Conservation (phyloP, 257 asterid genomes). For the Nicotiana otophora region DNA sequence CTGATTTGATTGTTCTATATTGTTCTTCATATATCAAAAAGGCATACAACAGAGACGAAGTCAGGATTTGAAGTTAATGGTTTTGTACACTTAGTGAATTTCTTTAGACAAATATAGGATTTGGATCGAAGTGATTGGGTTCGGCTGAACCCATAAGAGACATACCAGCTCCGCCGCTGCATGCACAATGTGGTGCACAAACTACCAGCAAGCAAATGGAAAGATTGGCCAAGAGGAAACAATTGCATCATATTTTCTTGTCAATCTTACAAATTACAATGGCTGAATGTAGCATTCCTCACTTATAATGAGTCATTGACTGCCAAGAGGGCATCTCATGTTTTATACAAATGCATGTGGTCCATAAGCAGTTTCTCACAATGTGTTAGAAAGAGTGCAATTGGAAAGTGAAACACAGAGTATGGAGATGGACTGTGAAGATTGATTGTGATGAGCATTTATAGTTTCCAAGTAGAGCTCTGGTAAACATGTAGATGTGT, state of each 20-base stretch:
- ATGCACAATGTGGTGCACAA: conserved; percentile 88
- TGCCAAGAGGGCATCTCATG: background rate
- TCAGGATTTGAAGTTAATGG: no score
- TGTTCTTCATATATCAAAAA: no score
- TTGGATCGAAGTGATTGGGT: no score
- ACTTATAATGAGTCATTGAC: background rate
- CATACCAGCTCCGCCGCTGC: no score
- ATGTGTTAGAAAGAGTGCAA: background rate
- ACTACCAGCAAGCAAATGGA: conserved; percentile 67
- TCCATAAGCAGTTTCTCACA: background rate
- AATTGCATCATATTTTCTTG: background rate
- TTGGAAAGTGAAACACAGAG: background rate
- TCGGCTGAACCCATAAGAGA: no score
- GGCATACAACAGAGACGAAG: no score
- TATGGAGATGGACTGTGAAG: background rate
- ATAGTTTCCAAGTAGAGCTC: background rate
- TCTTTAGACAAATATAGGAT: no score
- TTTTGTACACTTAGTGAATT: no score
- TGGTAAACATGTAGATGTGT: background rate
- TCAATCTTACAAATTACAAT: background rate
- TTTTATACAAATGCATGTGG: background rate
- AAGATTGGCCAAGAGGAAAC: conserved; percentile 59
- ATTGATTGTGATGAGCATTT: no score
- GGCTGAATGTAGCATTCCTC: background rate
- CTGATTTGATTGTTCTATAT: no score